Percentiles rank a stretch among this genome's conserved stretches.
These are phyloP conservation scores for Musa beccarii DNA, from an alignment of 176 grass and related monocot genomes.

Conservation along the genomic window DNA sequence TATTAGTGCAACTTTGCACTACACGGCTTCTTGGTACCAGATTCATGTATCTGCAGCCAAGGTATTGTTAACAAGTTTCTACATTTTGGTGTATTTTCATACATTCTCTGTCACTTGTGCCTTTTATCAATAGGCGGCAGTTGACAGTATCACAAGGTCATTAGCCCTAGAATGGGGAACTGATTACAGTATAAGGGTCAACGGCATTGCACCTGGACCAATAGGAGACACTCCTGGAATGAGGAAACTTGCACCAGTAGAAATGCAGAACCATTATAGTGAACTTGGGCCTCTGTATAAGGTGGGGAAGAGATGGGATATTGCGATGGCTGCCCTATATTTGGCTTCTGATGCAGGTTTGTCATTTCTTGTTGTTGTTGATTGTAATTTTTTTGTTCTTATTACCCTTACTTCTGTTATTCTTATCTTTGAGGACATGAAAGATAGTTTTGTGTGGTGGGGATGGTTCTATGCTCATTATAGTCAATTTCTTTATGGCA, in stretches of 20 bases:
- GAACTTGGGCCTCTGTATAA: constrained; percentile 57
- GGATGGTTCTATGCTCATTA: not conserved
- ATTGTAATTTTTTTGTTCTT: not conserved
- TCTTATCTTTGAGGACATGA: not conserved
- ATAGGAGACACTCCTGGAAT: constrained; percentile 75
- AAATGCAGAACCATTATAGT: constrained; percentile 40
- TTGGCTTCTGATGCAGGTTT: constrained; percentile 83
- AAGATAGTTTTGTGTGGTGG: not conserved
- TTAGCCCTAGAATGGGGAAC: constrained; percentile 95
- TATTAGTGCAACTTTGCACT: constrained; percentile 88
- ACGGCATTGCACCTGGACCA: constrained; percentile 79
- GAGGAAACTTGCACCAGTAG: constrained; percentile 87
- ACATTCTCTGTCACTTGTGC: not conserved
- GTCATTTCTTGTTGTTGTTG: constrained; percentile 1
- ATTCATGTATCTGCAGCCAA: constrained; percentile 85
- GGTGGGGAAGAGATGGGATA: constrained; percentile 70
- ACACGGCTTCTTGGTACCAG: constrained; percentile 83
- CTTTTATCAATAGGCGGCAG: constrained; percentile 46
- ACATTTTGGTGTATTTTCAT: too few species aligned
- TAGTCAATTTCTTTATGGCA: not conserved
- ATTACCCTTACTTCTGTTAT: not conserved
- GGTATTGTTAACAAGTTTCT: constrained; percentile 22
- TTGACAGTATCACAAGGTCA: constrained; percentile 89
- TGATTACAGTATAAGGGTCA: constrained; percentile 87
- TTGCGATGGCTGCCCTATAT: constrained; percentile 84